phyloP scores from a whole-genome alignment of 2,329 filamentous ascomycete species.

The Pestalotiopsis sp. region DNA sequence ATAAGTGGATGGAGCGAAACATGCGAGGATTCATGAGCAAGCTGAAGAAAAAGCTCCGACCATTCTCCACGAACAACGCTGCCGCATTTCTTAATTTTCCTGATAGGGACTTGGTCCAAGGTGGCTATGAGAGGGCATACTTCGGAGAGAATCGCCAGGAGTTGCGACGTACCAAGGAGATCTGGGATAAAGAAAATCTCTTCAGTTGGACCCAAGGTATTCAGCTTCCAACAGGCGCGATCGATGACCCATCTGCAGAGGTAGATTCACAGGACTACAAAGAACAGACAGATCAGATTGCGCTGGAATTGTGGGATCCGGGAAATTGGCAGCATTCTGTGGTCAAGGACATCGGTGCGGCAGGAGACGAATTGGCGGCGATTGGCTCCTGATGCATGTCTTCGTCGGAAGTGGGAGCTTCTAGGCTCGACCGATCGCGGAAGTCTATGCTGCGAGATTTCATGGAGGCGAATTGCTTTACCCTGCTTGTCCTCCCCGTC shows the following conservation, averaged over 20 bases:
- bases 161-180: conserved; percentile 28
- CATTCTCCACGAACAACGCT: conserved; percentile 20
- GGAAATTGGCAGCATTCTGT: not conserved
- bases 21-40: conserved; percentile 25
- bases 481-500: no score
- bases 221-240: conserved; percentile 11
- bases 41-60: conserved; percentile 25
- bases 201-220: conserved; percentile 32
- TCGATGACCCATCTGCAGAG: not conserved
- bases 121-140: conserved; percentile 29
- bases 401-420: no score
- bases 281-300: not conserved
- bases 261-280: not conserved
- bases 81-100: conserved; percentile 35
- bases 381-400: no score
- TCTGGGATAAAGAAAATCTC: conserved; percentile 29
- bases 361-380: no score
- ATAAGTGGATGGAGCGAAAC: conserved; percentile 34
- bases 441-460: no score
- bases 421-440: no score
- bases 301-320: not conserved
- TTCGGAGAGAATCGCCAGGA: conserved; percentile 29
- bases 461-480: no score
- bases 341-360: not conserved
- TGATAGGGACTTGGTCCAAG: conserved; percentile 14